Evolutionary conservation across 2,329 filamentous ascomycete genomes (phyloP).

Genomic region (Lasiodiplodia hormozganensis): DNA sequence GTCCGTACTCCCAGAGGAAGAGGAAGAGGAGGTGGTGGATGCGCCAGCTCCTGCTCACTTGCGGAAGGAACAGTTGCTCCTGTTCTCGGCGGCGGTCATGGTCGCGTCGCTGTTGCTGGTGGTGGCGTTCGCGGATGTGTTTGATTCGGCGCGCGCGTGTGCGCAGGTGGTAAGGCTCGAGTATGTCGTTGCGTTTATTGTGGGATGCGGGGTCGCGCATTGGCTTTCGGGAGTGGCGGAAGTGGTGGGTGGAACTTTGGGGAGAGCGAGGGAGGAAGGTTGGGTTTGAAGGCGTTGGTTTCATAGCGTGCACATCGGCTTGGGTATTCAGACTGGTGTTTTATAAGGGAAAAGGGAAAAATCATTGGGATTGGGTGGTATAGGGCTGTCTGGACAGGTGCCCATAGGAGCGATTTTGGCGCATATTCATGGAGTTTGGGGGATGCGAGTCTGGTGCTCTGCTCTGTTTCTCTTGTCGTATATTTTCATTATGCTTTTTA

Average conservation of each 20-base stretch:
- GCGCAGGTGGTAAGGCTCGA: neutral
- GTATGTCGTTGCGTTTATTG: slow-evolving; percentile 7
- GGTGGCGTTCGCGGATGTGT: neutral
- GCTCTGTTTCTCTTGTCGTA: neutral
- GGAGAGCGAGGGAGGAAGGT: slow-evolving; percentile 4
- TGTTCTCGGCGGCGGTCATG: neutral
- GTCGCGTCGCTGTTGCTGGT: neutral
- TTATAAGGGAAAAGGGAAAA: neutral
- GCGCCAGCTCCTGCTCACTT: no score
- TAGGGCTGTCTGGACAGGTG: no score
- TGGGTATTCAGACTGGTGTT: neutral
- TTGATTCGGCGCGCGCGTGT: neutral
- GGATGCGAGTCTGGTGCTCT: neutral
- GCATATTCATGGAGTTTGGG: neutral
- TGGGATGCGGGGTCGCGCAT: slow-evolving; percentile 10
- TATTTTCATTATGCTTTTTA: neutral
- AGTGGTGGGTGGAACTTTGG: neutral
- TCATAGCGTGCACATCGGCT: neutral
- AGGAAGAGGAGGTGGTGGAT: neutral
- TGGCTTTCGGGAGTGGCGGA: neutral
- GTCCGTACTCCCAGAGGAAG: neutral
- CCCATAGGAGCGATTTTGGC: neutral
- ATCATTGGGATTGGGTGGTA: no score
- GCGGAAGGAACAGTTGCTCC: neutral
- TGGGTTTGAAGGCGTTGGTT: neutral